Base-by-base conservation (phyloP, 1,284 basidiomycete species). In the Grifola frondosa region DNA sequence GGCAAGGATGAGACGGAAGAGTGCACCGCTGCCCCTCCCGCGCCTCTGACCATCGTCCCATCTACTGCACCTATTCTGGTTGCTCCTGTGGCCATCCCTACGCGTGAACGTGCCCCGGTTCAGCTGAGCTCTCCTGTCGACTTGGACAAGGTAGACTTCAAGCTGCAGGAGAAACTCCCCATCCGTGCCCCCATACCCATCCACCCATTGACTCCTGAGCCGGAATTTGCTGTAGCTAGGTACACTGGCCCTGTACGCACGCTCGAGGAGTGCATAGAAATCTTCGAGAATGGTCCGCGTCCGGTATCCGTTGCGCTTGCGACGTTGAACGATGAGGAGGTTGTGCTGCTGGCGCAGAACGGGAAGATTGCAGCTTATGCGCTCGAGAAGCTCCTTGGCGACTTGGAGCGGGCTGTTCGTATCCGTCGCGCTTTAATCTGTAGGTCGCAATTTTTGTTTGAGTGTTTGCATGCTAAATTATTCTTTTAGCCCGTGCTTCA, bases 341-440 rank as follows among this genome's bases (percentile, higher is more conserved):
- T 99, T 41, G 84, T 99, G 42, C 52, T 94, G 42, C 75, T 99
- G 22, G 82, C 88, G 8, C 91, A 97, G 69, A 87, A 87, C 12
- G 93, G 94, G 38, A 97, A 95, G 79, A 88, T 99, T 52, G 87
- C 91, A 1, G 79, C 91, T 6, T 98, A 99, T 65, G 91, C 92
- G 11, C 70, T 99, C 31, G 96, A 99, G 70, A 99, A 97, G 75
- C 80, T 90, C 34, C 70, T 98, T 25, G 88, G 87, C 54, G 85
- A 97, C 59, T 73, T 88, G 6, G 88, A 92, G 53, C 74, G 96
- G 22, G 95, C 96, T 26, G 96, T 99, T 4, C 69, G 77, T 26
- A 79, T 99, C 47, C 82, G 97, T 35, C 74, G 97, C 40, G 91
- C 92, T 6, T 75, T 99, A 54, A 87, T 99, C 48, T 97, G 89